A percentile compares a stretch with the other conserved stretches of the same genome.
Conservation (phyloP, 2,329 filamentous ascomycete species). For the Neonectria magnoliae region DNA sequence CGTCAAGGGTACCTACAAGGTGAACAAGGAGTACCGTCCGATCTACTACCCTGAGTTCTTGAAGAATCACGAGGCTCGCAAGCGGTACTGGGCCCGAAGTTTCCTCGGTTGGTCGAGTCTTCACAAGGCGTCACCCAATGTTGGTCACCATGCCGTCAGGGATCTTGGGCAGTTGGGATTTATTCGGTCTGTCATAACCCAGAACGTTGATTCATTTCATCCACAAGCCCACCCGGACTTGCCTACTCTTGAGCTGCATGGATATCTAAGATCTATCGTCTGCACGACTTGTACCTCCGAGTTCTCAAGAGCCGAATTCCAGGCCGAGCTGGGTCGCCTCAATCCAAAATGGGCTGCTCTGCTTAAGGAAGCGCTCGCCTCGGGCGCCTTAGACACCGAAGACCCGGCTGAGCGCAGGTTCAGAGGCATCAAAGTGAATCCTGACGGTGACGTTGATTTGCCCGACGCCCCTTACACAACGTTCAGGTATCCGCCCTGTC, state of each 20-base stretch:
- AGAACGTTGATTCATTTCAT: constrained; percentile 98
- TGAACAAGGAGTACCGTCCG: constrained; percentile 89
- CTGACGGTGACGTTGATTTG: constrained; percentile 93
- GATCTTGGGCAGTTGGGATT: constrained; percentile 77
- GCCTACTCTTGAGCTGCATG: constrained; percentile 87
- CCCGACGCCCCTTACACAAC: constrained; percentile 87
- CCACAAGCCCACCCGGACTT: constrained; percentile 76
- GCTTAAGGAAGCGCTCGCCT: constrained; percentile 74
- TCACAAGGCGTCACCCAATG: constrained; percentile 81
- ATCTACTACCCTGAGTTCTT: constrained; percentile 95
- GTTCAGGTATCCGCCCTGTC: constrained; percentile 92
- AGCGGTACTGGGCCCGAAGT: constrained; percentile 95
- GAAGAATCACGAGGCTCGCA: constrained; percentile 81
- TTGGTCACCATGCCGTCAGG: constrained; percentile 79
- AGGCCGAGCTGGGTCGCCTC: constrained; percentile 76
- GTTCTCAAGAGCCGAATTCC: constrained; percentile 78
- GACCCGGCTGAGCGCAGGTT: constrained; percentile 74
- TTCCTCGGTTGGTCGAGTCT: constrained; percentile 93
- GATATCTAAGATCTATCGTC: constrained; percentile 82
- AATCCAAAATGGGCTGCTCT: constrained; percentile 90
- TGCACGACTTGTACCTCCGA: constrained; percentile 83
- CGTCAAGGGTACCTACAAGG: constrained; percentile 87
- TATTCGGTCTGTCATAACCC: constrained; percentile 83
- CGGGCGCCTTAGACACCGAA: constrained; percentile 81
- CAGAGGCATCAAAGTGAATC: constrained; percentile 83